A percentile compares a stretch with the other conserved stretches of the same genome.
Evolutionary conservation across 2,329 filamentous ascomycete species (phyloP).

Genomic region (Cladosporium sp.): DNA sequence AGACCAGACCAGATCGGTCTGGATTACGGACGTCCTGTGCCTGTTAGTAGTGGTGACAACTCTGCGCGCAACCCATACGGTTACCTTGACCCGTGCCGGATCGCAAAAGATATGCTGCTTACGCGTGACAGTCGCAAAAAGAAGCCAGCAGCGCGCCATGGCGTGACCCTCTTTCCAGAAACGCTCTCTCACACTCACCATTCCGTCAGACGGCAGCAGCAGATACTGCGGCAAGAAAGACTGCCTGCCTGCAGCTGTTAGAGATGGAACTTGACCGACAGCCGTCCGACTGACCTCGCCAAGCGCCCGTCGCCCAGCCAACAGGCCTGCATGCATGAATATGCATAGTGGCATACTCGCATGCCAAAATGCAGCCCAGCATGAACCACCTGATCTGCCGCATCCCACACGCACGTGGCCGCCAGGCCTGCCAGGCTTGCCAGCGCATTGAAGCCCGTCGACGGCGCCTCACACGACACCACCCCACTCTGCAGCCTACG

Average conservation of each 20-base stretch:
- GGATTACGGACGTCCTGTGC: not conserved
- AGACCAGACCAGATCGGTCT: not conserved
- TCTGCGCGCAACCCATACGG: not conserved
- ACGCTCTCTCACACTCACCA: not conserved
- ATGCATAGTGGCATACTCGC: not conserved
- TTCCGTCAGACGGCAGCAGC: not conserved
- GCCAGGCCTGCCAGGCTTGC: not conserved
- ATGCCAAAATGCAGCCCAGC: not conserved
- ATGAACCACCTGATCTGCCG: slow-evolving; percentile 12
- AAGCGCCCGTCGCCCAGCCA: slow-evolving; percentile 8
- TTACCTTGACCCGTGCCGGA: not conserved
- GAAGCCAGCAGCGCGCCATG: not conserved
- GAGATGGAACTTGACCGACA: not conserved
- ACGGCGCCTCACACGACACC: not conserved
- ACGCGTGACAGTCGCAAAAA: not conserved
- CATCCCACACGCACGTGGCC: slow-evolving; percentile 5
- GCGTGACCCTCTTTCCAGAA: not conserved
- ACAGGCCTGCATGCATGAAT: slow-evolving; percentile 1
- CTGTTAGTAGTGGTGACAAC: not conserved
- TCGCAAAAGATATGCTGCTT: not conserved
- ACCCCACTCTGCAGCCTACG: not conserved
- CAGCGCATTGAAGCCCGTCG: not conserved
- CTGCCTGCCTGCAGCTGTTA: too few species aligned
- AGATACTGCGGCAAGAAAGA: not conserved
- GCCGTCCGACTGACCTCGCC: not conserved